A percentile compares a stretch with the other conserved stretches of the same genome.
Evolutionary conservation across 768 basidiomycete genomes (phyloP).

Genomic region (Epithele typhae): DNA sequence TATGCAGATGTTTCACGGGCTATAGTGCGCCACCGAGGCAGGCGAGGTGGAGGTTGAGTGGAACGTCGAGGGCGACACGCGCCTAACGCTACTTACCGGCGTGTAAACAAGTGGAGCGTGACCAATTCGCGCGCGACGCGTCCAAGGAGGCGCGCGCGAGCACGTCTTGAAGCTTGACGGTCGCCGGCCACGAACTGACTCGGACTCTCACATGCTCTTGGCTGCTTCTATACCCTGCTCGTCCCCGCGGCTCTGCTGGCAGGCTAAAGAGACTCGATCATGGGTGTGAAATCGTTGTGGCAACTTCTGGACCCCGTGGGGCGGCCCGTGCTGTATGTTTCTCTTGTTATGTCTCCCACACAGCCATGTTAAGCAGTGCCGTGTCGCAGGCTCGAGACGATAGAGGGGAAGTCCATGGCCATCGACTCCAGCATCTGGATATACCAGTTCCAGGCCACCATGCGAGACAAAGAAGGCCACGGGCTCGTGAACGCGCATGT

Average conservation of each 20-base stretch:
- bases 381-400: conserved; percentile 72
- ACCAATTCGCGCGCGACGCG: conserved; percentile 14
- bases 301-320: conserved; percentile 89
- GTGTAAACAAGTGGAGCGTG: not conserved
- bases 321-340: conserved; percentile 80
- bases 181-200: too few species aligned
- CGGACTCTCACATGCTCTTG: conserved; percentile 8
- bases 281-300: conserved; percentile 99
- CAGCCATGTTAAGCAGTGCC: not conserved
- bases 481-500: conserved; percentile 92
- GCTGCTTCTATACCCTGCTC: not conserved
- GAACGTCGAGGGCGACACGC: too few species aligned
- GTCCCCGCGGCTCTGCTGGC: not conserved
- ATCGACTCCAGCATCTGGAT: conserved; percentile 99
- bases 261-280: conserved; percentile 23
- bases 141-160: not conserved
- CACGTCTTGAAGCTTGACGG: too few species aligned
- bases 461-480: conserved; percentile 95
- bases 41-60: too few species aligned
- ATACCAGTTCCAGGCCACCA: conserved; percentile 99
- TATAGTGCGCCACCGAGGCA: too few species aligned
- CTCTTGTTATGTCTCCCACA: too few species aligned
- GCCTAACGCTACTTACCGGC: too few species aligned
- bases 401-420: conserved; percentile 93
- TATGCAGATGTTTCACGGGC: too few species aligned